A percentile compares a stretch with the other conserved stretches of the same genome.
Evolutionary conservation across 2,329 filamentous ascomycete genomes (phyloP).

Genomic region (Cladophialophora psammophila): DNA sequence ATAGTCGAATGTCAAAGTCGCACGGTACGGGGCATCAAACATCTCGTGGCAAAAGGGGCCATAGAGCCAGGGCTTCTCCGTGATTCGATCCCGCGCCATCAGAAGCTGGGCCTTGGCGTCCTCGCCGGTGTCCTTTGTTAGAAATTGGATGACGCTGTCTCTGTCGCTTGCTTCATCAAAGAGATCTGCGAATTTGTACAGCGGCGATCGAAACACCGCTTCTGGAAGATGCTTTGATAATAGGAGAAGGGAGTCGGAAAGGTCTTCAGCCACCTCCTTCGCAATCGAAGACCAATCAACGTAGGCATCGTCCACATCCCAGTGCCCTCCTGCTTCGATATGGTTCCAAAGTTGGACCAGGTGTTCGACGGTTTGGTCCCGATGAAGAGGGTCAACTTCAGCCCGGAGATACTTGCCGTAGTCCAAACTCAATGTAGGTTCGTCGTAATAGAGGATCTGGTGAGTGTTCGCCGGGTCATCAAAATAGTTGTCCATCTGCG

Average conservation of each 20-base stretch:
- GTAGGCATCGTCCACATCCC: not conserved
- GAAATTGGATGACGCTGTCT: slow-evolving; percentile 9
- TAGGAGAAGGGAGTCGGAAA: slow-evolving; percentile 5
- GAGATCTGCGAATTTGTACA: slow-evolving; percentile 19
- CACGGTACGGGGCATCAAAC: slow-evolving; percentile 13
- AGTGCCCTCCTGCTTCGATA: slow-evolving; percentile 7
- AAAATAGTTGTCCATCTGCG: slow-evolving; percentile 17
- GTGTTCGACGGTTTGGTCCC: slow-evolving; percentile 7
- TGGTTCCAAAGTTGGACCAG: slow-evolving; percentile 18
- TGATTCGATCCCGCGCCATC: slow-evolving; percentile 15
- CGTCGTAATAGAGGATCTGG: slow-evolving; percentile 17
- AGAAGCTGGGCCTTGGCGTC: slow-evolving; percentile 9
- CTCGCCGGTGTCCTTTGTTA: slow-evolving; percentile 3
- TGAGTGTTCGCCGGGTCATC: slow-evolving; percentile 13
- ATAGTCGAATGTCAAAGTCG: slow-evolving; percentile 1
- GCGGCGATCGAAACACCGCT: slow-evolving; percentile 4
- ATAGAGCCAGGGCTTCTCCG: slow-evolving; percentile 17
- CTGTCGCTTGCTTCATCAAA: slow-evolving; percentile 20
- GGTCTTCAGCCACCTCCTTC: slow-evolving; percentile 8
- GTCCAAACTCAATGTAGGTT: not conserved
- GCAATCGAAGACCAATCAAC: slow-evolving; percentile 3
- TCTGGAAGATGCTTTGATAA: slow-evolving; percentile 10
- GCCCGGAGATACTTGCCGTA: slow-evolving; percentile 11
- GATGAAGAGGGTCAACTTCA: slow-evolving; percentile 11
- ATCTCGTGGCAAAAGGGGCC: slow-evolving; percentile 18